A percentile compares a stretch with the other conserved stretches of the same genome.
Evolutionary conservation across 2,329 filamentous ascomycete species (phyloP).

Genomic region (Exophiala spinifera): DNA sequence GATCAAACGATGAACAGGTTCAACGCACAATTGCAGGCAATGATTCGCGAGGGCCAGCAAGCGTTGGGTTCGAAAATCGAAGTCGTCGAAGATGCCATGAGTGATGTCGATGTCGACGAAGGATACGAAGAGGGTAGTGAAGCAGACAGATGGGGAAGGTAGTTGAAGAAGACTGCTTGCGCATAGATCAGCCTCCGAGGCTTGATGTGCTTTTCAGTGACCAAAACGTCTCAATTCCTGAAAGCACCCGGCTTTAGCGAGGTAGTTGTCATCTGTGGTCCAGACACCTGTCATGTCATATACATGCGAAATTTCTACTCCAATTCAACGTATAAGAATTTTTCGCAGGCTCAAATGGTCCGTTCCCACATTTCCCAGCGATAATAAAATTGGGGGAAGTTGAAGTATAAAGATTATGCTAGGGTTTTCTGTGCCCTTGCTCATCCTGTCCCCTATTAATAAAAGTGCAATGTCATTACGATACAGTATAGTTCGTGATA

Average conservation of each 20-base stretch:
- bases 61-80: constrained; percentile 73
- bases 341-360: too few relatives aligned
- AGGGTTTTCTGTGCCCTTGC: too few relatives aligned
- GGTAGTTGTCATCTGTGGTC: neutral
- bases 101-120: constrained; percentile 27
- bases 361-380: too few relatives aligned
- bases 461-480: too few relatives aligned
- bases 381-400: too few relatives aligned
- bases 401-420: too few relatives aligned
- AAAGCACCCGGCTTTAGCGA: too few relatives aligned
- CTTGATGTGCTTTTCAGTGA: too few relatives aligned
- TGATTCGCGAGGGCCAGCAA: constrained; percentile 86
- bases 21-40: constrained; percentile 73
- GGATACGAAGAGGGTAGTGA: constrained; percentile 8
- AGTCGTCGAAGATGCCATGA: constrained; percentile 34
- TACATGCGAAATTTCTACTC: neutral
- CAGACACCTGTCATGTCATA: neutral
- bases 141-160: neutral
- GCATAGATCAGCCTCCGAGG: too few relatives aligned
- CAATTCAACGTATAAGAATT: neutral
- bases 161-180: neutral
- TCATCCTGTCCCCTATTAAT: too few relatives aligned
- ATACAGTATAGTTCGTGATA: too few relatives aligned
- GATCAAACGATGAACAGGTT: constrained; percentile 77
- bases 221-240: too few relatives aligned